Conservation (phyloP, 1,284 basidiomycete genomes). For the Pseudomicrostroma phylloplanum region DNA sequence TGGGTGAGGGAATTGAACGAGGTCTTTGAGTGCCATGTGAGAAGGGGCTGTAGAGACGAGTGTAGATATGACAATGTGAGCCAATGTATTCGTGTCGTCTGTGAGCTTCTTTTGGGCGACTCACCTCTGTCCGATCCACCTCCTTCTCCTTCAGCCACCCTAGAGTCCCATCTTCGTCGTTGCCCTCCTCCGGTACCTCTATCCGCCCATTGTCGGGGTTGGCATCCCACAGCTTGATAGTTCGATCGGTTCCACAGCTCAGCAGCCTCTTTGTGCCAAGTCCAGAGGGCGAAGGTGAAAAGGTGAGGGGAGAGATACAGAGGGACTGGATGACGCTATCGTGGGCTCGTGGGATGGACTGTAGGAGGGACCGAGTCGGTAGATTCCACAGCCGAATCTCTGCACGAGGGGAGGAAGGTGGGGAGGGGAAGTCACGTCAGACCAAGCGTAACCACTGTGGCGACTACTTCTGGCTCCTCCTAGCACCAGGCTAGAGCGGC, state of each 20-base stretch:
- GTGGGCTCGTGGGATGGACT: slow-evolving; percentile 74
- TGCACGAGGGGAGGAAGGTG: slow-evolving; percentile 34
- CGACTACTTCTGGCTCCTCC: no score
- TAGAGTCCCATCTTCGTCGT: slow-evolving; percentile 35
- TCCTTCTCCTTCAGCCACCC: slow-evolving; percentile 25
- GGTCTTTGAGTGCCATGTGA: slow-evolving; percentile 39
- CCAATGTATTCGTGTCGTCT: neutral
- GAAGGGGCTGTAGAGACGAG: slow-evolving; percentile 24
- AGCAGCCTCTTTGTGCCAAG: slow-evolving; percentile 61
- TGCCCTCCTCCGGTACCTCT: slow-evolving; percentile 41
- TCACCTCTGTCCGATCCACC: slow-evolving; percentile 28
- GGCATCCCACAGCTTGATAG: slow-evolving; percentile 80
- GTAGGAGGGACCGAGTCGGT: slow-evolving; percentile 62
- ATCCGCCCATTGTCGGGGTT: slow-evolving; percentile 46
- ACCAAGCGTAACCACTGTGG: no score
- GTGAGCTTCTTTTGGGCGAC: neutral
- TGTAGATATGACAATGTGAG: neutral
- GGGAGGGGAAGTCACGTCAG: neutral
- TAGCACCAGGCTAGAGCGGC: neutral
- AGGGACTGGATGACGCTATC: slow-evolving; percentile 74
- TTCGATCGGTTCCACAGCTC: slow-evolving; percentile 85
- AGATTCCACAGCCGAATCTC: slow-evolving; percentile 87
- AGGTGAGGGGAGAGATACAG: slow-evolving; percentile 65
- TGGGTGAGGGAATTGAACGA: slow-evolving; percentile 78
- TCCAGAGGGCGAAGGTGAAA: slow-evolving; percentile 23